These are phyloP conservation scores for Rubus parviflorus DNA, from an alignment of 306 rosid species.

Conservation along the genomic window DNA sequence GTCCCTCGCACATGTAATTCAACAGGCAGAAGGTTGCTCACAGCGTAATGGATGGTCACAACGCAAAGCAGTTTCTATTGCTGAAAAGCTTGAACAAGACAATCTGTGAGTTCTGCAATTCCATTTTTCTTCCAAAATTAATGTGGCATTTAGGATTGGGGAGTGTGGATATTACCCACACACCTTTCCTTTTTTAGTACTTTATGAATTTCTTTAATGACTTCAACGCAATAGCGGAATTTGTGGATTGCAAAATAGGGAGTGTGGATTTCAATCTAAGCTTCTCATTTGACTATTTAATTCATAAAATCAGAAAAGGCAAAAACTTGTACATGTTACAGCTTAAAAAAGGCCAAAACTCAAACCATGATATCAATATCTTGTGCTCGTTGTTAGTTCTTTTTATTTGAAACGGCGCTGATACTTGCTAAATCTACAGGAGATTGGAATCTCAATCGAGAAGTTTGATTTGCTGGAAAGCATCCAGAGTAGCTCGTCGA, in stretches of 20 bases:
- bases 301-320: not conserved
- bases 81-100: slow-evolving; percentile 98
- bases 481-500: slow-evolving; percentile 70
- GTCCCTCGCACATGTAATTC: slow-evolving; percentile 98
- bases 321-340: not conserved
- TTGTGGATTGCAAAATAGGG: not conserved
- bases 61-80: slow-evolving; percentile 93
- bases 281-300: not conserved
- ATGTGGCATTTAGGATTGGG: not conserved
- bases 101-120: slow-evolving; percentile 64
- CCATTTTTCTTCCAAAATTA: slow-evolving; percentile 10
- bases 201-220: not conserved
- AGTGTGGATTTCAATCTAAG: not conserved
- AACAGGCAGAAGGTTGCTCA: slow-evolving; percentile 71
- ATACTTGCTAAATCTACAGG: slow-evolving; percentile 47
- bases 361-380: not conserved
- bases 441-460: slow-evolving; percentile 95
- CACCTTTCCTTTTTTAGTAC: not conserved
- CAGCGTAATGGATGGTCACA: slow-evolving; percentile 80
- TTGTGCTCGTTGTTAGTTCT: not conserved
- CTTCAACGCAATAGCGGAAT: not conserved
- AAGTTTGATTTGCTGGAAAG: slow-evolving; percentile 87
- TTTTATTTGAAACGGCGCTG: slow-evolving; percentile 20
- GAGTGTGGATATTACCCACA: not conserved
- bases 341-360: not conserved